Conservation (phyloP, 2,329 filamentous ascomycete species). For the Penicillium janthinellum region DNA sequence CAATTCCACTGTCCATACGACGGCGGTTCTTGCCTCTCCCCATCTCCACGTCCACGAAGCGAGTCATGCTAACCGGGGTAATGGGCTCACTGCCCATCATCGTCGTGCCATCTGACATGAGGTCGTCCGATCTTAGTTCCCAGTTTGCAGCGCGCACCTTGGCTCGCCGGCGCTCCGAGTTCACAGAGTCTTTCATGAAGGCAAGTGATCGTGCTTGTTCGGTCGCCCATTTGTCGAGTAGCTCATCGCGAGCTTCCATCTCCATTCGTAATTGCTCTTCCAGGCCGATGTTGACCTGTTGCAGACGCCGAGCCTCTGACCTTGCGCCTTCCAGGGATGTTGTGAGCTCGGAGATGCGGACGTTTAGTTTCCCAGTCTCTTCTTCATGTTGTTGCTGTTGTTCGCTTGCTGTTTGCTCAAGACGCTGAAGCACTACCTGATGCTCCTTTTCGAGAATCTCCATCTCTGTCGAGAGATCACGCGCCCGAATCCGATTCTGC, state of each 20-base stretch:
- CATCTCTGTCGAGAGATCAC: constrained; percentile 39
- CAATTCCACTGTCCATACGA: constrained; percentile 46
- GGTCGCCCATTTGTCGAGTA: constrained; percentile 37
- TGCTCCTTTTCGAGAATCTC: constrained; percentile 38
- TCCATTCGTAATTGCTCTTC: constrained; percentile 43
- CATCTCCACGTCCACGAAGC: constrained; percentile 47
- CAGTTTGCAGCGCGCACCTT: constrained; percentile 46
- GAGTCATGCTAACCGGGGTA: constrained; percentile 45
- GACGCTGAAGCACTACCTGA: constrained; percentile 22
- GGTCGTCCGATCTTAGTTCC: constrained; percentile 41
- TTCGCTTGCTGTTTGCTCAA: constrained; percentile 28
- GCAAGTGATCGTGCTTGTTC: constrained; percentile 38
- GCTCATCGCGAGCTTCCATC: constrained; percentile 37
- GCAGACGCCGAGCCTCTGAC: constrained; percentile 40
- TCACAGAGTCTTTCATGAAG: constrained; percentile 41
- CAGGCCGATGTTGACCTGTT: constrained; percentile 38
- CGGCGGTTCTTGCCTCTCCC: constrained; percentile 42
- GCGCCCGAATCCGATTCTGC: constrained; percentile 37
- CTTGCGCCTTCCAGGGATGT: constrained; percentile 42
- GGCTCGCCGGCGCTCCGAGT: constrained; percentile 41
- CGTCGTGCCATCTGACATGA: constrained; percentile 33
- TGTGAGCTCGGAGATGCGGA: constrained; percentile 43
- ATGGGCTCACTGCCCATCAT: constrained; percentile 43
- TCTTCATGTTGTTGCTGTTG: constrained; percentile 34
- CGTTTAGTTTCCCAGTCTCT: constrained; percentile 45